phyloP scores from a whole-genome alignment of 495 filamentous ascomycete species.

The Aspergillus ostianus region DNA sequence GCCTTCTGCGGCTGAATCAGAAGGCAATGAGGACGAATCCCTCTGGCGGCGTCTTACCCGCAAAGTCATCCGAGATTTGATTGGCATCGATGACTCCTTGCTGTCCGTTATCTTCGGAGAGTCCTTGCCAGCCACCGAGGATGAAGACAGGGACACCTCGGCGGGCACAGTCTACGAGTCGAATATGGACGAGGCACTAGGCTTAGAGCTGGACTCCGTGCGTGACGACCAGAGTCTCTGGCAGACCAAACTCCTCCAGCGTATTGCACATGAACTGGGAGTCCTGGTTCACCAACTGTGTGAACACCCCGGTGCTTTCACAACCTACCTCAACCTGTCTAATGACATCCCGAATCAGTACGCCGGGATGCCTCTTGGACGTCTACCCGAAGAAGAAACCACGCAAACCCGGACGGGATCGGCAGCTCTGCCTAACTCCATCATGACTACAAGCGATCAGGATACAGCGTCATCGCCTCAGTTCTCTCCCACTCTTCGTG shows the following conservation, averaged over 20 bases:
- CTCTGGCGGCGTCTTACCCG: slow-evolving; percentile 82
- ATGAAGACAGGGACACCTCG: slow-evolving; percentile 6
- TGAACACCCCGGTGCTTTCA: slow-evolving; percentile 78
- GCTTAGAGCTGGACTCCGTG: slow-evolving; percentile 34
- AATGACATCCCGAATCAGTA: slow-evolving; percentile 46
- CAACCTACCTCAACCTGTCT: slow-evolving; percentile 59
- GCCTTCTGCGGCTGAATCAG: slow-evolving; percentile 11
- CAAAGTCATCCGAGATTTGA: slow-evolving; percentile 80
- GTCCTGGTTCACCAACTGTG: slow-evolving; percentile 78
- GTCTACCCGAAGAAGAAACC: slow-evolving; percentile 27
- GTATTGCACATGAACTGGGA: slow-evolving; percentile 84
- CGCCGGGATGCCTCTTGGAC: slow-evolving; percentile 50
- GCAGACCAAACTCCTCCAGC: slow-evolving; percentile 75
- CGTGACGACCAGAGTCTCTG: slow-evolving; percentile 54
- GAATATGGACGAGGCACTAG: slow-evolving; percentile 34
- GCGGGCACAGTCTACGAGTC: slow-evolving; percentile 15
- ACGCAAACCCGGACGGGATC: slow-evolving; percentile 17
- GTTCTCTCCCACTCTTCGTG: slow-evolving; percentile 46
- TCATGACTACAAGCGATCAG: slow-evolving; percentile 20
- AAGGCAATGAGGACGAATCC: slow-evolving; percentile 49
- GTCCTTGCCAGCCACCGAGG: slow-evolving; percentile 59
- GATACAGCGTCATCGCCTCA: slow-evolving; percentile 40
- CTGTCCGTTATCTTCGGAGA: slow-evolving; percentile 88
- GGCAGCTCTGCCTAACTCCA: slow-evolving; percentile 15
- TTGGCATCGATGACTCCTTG: slow-evolving; percentile 85